Conservation (phyloP, 2,329 filamentous ascomycete genomes). For the Colletotrichum sp. region DNA sequence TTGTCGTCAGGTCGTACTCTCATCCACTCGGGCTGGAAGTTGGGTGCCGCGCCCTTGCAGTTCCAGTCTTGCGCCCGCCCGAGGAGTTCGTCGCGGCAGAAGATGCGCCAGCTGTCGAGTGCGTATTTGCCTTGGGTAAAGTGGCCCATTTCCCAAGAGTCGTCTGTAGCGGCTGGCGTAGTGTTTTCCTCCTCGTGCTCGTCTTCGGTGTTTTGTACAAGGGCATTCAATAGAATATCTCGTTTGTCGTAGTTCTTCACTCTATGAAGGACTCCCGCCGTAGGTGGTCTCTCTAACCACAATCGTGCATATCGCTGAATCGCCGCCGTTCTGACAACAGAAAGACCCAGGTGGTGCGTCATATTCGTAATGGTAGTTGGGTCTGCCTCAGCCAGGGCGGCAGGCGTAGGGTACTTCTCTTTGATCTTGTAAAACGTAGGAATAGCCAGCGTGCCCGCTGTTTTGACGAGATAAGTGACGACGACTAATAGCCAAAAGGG, state of each 20-base stretch:
- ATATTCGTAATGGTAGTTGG: constrained; percentile 61
- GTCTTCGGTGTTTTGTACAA: not conserved
- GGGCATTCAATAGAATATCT: constrained; percentile 27
- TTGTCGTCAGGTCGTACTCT: constrained; percentile 83
- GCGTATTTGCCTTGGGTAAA: constrained; percentile 84
- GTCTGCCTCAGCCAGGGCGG: constrained; percentile 61
- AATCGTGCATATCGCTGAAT: constrained; percentile 73
- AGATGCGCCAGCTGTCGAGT: constrained; percentile 91
- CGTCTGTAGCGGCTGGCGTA: constrained; percentile 24
- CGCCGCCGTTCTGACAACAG: constrained; percentile 68
- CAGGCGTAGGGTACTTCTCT: constrained; percentile 69
- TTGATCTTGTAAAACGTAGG: constrained; percentile 77
- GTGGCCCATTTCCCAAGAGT: constrained; percentile 84
- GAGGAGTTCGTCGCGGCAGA: constrained; percentile 81
- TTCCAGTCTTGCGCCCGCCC: constrained; percentile 71
- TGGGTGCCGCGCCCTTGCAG: constrained; percentile 54
- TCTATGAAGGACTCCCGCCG: constrained; percentile 56
- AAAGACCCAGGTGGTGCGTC: constrained; percentile 75
- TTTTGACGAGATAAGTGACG: constrained; percentile 85
- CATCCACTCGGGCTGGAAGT: constrained; percentile 90
- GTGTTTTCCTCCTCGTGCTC: not conserved
- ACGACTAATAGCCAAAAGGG: constrained; percentile 84
- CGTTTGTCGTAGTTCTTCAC: constrained; percentile 53
- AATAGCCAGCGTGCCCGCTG: constrained; percentile 74
- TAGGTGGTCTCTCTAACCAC: constrained; percentile 71